These are phyloP conservation scores for Talaromyces ruber DNA, from an alignment of 495 filamentous ascomycete genomes.

Conservation along the genomic window DNA sequence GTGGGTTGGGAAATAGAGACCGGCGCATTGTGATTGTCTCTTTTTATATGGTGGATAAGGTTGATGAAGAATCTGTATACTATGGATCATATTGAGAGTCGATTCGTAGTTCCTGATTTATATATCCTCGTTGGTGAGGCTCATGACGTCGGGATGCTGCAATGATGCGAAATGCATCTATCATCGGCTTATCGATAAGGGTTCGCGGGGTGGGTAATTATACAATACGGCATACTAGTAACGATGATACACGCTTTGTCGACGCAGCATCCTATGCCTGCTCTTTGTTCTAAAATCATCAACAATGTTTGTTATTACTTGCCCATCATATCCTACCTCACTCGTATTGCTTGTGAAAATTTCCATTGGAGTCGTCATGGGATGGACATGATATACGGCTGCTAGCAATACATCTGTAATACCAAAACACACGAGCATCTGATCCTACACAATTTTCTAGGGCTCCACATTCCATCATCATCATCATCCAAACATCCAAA, in stretches of 20 bases:
- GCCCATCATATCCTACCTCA: neutral
- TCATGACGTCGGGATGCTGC: constrained; percentile 27
- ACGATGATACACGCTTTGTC: neutral
- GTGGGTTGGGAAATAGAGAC: constrained; percentile 7
- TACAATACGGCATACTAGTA: neutral
- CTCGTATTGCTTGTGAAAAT: neutral
- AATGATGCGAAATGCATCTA: constrained; percentile 11
- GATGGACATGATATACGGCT: neutral
- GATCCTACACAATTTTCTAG: neutral
- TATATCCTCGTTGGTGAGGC: neutral
- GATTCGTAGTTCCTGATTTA: neutral
- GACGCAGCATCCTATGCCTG: neutral
- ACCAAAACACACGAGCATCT: neutral
- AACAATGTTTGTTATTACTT: neutral
- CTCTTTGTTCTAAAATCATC: neutral
- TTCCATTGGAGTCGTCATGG: neutral
- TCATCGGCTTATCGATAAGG: neutral
- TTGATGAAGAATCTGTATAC: no score
- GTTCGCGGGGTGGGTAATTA: neutral
- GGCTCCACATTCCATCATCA: neutral
- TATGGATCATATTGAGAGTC: no score
- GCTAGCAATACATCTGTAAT: neutral
- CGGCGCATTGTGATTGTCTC: neutral
- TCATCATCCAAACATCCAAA: neutral
- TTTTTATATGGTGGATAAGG: neutral